Conservation (phyloP, 2,329 filamentous ascomycete genomes). For the Fusarium duplospermum region DNA sequence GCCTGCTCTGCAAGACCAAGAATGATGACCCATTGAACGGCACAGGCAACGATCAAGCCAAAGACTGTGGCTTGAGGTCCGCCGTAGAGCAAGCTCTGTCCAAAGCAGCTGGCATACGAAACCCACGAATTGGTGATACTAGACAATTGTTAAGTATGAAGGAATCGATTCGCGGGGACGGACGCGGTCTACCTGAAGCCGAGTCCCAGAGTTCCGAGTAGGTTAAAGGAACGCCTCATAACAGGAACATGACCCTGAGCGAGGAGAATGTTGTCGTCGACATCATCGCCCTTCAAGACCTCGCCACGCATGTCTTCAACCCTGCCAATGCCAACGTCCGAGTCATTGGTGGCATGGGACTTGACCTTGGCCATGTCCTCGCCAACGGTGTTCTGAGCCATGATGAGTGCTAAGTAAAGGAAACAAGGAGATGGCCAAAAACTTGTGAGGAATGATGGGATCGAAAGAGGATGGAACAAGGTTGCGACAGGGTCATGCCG, state of each 20-base stretch:
- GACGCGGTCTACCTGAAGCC: conserved; percentile 11
- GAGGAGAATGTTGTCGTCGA: conserved; percentile 27
- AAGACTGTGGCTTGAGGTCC: conserved; percentile 31
- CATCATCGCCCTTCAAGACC: neutral
- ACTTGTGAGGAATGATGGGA: neutral
- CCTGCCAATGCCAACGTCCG: conserved; percentile 7
- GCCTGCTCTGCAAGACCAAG: conserved; percentile 31
- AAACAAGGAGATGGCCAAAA: neutral
- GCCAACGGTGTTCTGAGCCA: conserved; percentile 3
- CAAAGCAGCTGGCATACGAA: conserved; percentile 33
- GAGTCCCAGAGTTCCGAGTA: conserved; percentile 25
- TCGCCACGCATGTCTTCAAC: neutral
- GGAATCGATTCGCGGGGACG: neutral
- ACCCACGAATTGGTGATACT: conserved; percentile 36
- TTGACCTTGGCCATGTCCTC: conserved; percentile 12
- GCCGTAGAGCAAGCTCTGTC: conserved; percentile 23
- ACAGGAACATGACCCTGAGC: conserved; percentile 31
- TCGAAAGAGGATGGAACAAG: neutral
- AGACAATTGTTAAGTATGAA: neutral
- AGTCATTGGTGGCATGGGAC: conserved; percentile 1
- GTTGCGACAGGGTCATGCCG: neutral
- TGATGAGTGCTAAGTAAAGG: neutral
- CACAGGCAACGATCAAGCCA: conserved; percentile 29
- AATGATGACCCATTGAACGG: conserved; percentile 32
- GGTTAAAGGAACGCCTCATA: conserved; percentile 23